These are phyloP conservation scores for Penicillium sp. DNA, from an alignment of 2,329 filamentous ascomycete species.

Conservation along the genomic window DNA sequence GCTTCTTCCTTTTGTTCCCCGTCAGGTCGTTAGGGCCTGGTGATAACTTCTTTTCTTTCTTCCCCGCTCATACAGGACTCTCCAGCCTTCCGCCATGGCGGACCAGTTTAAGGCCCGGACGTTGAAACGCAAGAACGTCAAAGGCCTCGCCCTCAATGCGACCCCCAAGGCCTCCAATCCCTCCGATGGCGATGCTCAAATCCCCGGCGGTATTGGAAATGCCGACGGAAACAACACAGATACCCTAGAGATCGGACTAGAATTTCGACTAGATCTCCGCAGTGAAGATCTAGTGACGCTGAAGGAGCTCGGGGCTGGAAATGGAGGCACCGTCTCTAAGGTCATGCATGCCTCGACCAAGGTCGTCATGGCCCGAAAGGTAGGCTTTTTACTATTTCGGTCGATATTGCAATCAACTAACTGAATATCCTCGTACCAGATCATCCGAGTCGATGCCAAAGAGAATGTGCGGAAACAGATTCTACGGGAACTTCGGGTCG, in stretches of 20 bases:
- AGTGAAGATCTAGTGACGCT: slow-evolving; percentile 89
- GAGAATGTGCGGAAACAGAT: slow-evolving; percentile 96
- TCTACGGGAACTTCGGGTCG: slow-evolving; percentile 93
- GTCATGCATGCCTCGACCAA: slow-evolving; percentile 92
- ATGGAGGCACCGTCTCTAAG: slow-evolving; percentile 97
- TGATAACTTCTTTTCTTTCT: slow-evolving; percentile 1
- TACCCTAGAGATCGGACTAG: slow-evolving; percentile 89
- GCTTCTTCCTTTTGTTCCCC: slow-evolving; percentile 13
- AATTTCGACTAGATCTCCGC: slow-evolving; percentile 88
- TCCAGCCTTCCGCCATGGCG: slow-evolving; percentile 43
- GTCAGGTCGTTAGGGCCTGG: slow-evolving; percentile 8
- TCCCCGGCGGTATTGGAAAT: slow-evolving; percentile 56
- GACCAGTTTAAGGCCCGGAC: slow-evolving; percentile 64
- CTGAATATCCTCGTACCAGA: slow-evolving; percentile 47
- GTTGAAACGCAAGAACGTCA: slow-evolving; percentile 99
- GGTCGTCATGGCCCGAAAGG: slow-evolving; percentile 97
- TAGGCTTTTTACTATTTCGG: slow-evolving; percentile 38
- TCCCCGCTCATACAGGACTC: not conserved
- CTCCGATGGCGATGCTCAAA: slow-evolving; percentile 64
- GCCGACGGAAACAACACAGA: slow-evolving; percentile 58
- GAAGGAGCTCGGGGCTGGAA: slow-evolving; percentile 91
- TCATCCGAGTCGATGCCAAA: slow-evolving; percentile 97
- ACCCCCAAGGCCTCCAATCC: slow-evolving; percentile 67
- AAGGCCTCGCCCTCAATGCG: slow-evolving; percentile 82
- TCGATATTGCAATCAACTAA: no score